Base-by-base conservation (phyloP, 768 basidiomycete species). In the Trametes cingulata region DNA sequence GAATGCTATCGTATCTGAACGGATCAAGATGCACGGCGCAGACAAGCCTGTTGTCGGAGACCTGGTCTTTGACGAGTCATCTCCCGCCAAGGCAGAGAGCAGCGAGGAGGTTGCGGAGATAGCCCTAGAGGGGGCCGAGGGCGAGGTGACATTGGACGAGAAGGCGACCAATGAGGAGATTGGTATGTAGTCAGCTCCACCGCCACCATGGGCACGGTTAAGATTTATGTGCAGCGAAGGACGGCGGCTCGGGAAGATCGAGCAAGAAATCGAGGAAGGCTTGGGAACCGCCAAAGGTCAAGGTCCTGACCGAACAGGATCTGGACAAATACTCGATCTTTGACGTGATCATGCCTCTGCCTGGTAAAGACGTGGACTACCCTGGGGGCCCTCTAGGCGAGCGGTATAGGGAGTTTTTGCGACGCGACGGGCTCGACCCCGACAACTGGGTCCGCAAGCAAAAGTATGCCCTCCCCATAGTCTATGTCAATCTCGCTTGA, bases 271-370 rank as follows among this genome's bases (percentile, higher is more conserved):
- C 69, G 50, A 82, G 67, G 43, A 75, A 84, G 60, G 82, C 83
- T n/a, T 90, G 85, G 77, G 77, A 83, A 46, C 72, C 88, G 13
- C 85, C 85, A 22, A 84, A 81, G 41, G 85, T 97, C 57, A 93
- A 90, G 74, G 85, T 86, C 3, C 74, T 99, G 54, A 86, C 86
- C 0, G 84, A 85, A 65, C 89, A 81, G 17, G 93, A 98, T 71
- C 73, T 94, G 46, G 78, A 85, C 67, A 85, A 89, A 57, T 90
- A 95, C 74, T 84, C 87, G 15, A 93, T 98, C 62, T 93, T 93
- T 68, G 96, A 99, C 73, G 91, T 98, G 56, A 85, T 98, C 62
- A 93, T 98, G 88, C 95, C 97, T n/a, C 77, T 98, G 19, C 95
- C 97, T 27, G 97, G 97, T 3, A 93, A 86, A 64, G 93, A 96